A percentile compares a stretch with the other conserved stretches of the same genome.
These are phyloP conservation scores for Sherardia arvensis DNA, from an alignment of 257 asterid species.

Conservation along the genomic window DNA sequence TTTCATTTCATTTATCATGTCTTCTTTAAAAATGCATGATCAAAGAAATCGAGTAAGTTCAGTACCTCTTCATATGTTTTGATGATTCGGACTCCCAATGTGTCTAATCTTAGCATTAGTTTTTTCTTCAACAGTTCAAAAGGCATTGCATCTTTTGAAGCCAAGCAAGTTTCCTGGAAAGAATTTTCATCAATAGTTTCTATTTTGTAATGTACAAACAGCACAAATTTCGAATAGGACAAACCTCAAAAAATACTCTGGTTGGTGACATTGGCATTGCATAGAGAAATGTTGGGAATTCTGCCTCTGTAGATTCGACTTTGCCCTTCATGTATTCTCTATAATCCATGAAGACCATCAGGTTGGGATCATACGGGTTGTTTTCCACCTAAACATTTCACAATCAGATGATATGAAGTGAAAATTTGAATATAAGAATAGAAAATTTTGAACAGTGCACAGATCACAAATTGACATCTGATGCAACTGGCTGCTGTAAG, in stretches of 20 bases:
- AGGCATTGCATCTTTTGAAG: constrained; percentile 96
- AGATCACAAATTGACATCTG: not conserved
- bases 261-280: constrained; percentile 89
- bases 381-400: constrained; percentile 61
- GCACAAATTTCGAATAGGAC: not conserved
- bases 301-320: constrained; percentile 46
- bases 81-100: constrained; percentile 72
- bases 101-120: constrained; percentile 76
- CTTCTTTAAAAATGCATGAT: constrained; percentile 3
- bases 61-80: constrained; percentile 83
- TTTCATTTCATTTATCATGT: not conserved
- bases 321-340: constrained; percentile 55
- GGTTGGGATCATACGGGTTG: constrained; percentile 81
- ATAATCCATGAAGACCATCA: constrained; percentile 99
- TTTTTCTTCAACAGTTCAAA: constrained; percentile 70
- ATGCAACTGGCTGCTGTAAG: not conserved
- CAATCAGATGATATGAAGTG: not conserved
- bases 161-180: constrained; percentile 89
- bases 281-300: constrained; percentile 92
- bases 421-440: too few relatives aligned
- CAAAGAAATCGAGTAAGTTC: not conserved
- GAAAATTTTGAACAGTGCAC: not conserved
- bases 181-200: constrained; percentile 8
- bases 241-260: constrained; percentile 92
- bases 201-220: not conserved